These are phyloP conservation scores for Leccinum variicolor DNA, from an alignment of 768 basidiomycete species.

Conservation along the genomic window DNA sequence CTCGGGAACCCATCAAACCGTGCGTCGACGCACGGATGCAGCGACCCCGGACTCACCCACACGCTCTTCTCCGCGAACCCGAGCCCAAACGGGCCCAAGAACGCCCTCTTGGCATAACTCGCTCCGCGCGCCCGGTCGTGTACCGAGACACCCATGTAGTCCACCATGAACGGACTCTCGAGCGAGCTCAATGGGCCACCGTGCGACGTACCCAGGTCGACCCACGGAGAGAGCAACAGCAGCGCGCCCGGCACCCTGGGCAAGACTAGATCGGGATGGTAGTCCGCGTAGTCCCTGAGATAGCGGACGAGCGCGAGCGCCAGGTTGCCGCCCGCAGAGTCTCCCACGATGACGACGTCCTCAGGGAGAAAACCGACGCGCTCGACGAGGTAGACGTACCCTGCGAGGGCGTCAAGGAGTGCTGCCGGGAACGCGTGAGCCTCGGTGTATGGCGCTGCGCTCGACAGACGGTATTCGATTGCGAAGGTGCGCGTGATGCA, in stretches of 20 bases:
- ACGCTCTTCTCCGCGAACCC: constrained; percentile 44
- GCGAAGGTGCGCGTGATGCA: constrained; percentile 30
- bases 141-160: constrained; percentile 26
- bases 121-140: not conserved
- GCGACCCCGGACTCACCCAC: constrained; percentile 62
- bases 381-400: constrained; percentile 48
- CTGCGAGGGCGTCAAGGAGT: constrained; percentile 49
- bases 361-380: constrained; percentile 37
- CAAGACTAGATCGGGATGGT: constrained; percentile 13
- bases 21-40: constrained; percentile 35
- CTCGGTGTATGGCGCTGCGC: constrained; percentile 23
- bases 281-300: constrained; percentile 21
- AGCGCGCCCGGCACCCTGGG: constrained; percentile 28
- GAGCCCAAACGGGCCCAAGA: constrained; percentile 47
- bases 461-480: constrained; percentile 48
- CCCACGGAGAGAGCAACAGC: constrained; percentile 36
- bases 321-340: constrained; percentile 55
- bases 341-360: constrained; percentile 47
- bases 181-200: constrained; percentile 36
- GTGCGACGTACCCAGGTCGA: constrained; percentile 19
- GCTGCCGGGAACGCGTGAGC: constrained; percentile 50
- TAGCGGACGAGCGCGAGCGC: constrained; percentile 39
- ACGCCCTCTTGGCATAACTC: constrained; percentile 28
- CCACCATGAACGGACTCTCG: constrained; percentile 21
- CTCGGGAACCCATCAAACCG: constrained; percentile 56